Evolutionary conservation across 192 early-diverging fungal genomes (phyloP).

Genomic region (Oehlia diaphana): DNA sequence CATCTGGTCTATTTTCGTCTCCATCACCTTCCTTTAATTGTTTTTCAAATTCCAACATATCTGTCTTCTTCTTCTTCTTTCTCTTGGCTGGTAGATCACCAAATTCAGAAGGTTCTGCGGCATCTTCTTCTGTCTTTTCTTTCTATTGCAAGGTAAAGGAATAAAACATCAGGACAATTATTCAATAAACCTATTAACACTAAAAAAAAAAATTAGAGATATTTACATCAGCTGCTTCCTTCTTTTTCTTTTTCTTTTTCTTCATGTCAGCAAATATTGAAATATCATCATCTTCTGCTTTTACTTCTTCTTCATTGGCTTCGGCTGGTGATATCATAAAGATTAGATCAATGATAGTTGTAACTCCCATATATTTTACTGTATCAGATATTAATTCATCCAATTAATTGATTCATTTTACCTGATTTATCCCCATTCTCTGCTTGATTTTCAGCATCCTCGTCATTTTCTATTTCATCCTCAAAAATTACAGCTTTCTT

Average conservation of each 20-base stretch:
- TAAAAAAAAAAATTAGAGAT: background rate
- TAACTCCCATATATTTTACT: background rate
- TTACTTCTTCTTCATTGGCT: constrained; percentile 13
- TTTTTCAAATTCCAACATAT: constrained; percentile 80
- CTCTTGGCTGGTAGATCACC: constrained; percentile 56
- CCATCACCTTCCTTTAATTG: constrained; percentile 75
- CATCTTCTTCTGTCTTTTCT: constrained; percentile 44
- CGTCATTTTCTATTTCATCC: constrained; percentile 36
- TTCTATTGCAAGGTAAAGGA: constrained; percentile 28
- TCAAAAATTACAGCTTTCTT: constrained; percentile 58
- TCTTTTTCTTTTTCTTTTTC: constrained; percentile 87
- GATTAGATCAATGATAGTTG: background rate
- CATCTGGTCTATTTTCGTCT: constrained; percentile 55
- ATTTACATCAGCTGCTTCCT: constrained; percentile 38
- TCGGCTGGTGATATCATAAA: background rate
- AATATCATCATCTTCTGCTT: constrained; percentile 55
- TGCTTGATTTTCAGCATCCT: constrained; percentile 10
- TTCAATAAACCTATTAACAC: constrained; percentile 3
- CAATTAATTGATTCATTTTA: background rate
- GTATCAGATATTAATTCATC: too few relatives aligned
- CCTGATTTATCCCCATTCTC: constrained; percentile 18
- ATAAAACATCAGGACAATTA: background rate
- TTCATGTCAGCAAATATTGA: constrained; percentile 81
- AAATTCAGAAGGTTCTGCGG: constrained; percentile 45
- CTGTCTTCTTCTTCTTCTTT: constrained; percentile 82